These are phyloP conservation scores for Rhizoclosmatium globosum DNA, from an alignment of 192 early-diverging fungal species.

Conservation along the genomic window DNA sequence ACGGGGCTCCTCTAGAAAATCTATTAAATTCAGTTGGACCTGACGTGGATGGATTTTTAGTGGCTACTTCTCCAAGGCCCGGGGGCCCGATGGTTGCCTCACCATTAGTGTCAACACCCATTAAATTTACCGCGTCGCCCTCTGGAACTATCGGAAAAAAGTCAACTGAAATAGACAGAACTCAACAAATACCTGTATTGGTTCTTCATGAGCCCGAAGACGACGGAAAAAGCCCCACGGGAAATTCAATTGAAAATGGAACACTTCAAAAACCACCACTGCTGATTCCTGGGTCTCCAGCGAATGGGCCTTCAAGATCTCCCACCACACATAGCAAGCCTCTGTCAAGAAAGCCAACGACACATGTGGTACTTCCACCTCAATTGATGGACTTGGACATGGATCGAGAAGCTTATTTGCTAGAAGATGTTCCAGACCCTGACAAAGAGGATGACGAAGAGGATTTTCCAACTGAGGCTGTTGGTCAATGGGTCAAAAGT, in stretches of 20 bases:
- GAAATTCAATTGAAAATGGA: background rate
- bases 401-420: constrained; percentile 26
- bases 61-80: background rate
- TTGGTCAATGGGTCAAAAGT: background rate
- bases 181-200: too few species aligned
- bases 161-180: too few species aligned
- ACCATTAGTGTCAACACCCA: background rate
- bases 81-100: background rate
- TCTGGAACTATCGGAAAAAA: too few species aligned
- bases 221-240: background rate
- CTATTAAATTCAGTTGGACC: background rate
- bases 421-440: constrained; percentile 43
- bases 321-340: background rate
- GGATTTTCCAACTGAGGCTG: background rate
- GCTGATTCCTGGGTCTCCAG: too few species aligned
- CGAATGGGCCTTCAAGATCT: background rate
- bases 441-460: constrained; percentile 34
- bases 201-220: background rate
- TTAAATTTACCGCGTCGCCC: too few species aligned
- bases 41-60: background rate
- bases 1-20: too few species aligned
- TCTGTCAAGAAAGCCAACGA: background rate
- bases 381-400: constrained; percentile 19
- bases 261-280: too few species aligned
- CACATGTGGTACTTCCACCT: background rate